Base-by-base conservation (phyloP, 768 basidiomycete species). In the Phlegmacium glaucopus region DNA sequence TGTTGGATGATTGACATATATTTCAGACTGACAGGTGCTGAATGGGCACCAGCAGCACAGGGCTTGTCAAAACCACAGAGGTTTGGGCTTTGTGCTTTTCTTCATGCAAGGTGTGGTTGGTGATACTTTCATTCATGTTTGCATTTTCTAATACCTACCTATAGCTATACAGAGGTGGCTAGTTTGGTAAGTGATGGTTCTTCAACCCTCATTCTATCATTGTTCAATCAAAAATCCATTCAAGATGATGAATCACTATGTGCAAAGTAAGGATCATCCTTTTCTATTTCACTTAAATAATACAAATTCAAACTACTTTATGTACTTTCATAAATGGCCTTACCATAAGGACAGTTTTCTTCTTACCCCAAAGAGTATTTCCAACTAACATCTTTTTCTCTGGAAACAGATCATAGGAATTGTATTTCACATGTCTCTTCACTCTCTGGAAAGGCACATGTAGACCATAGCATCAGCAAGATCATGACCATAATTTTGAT, bases 401-500 rank as follows among this genome's bases (percentile, higher is more conserved):
- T 15, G 22, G 26, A n/a, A 22, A 9, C 41, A 74, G 71, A 45
- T 74, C 27, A 72, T 76, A 29, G 76, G 72, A 3, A 59, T 53
- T 17, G 78, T 87, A 28, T 80, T 82, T 52, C 75, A 83, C 22
- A 89, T 87, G 61, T 80, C 83, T 1, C 67, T 88, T 29, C 77
- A 84, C 66, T 87, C 0, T 87, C 85, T 9, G 79, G 79, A 1
- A 72, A 77, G 39, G 73, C 82, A 2, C 71, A 83, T 16, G 52
- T 76, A 17, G 68, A 77, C 32, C 82, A 85, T 57, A 78, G 75
- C 16, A 77, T 79, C 27, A 85, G 86, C 0, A 72, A 83, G 57
- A 80, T 87, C 41, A 85, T 79, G 7, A 88, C 84, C 0, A 79
- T 87, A 72, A 83, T 87, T 9, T 80, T 82, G 1, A 75, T 79